Evolutionary conservation across 768 basidiomycete species (phyloP), one percentile per base, ranked within the genome.

Genomic region (Leccinum longicurvipes): DNA sequence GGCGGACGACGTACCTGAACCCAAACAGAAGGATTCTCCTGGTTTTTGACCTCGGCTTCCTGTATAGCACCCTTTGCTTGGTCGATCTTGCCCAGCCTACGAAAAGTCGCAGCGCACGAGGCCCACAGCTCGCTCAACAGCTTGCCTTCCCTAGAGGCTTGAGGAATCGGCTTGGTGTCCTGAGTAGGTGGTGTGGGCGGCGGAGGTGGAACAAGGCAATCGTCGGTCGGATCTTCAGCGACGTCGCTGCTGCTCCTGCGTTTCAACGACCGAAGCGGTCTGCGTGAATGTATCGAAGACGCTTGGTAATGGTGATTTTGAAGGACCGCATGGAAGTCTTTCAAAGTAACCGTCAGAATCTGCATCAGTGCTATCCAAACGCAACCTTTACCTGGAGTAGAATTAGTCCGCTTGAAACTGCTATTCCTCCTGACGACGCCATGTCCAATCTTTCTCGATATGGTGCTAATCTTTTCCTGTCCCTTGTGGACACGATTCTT

Each of bases 41-140:
- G 87, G 67, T 96, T 92, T 60, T 83, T 79, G 4, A 88, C 85
- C 68, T 99, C 96, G 0, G 96, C 97, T 72, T 99, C 96, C 67
- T 93, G 92, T 45, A 98, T 93, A 2, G 96, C 87, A 11, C 85
- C 95, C 50, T 85, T 84, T 1, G 91, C 86, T 63, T 98, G 92
- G 56, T 97, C 95, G 52, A 91, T 81, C 74, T 93, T 93, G 11
- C 91, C 91, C 53, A 89, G 74, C 56, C 97, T 76, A 46, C 97
- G 79, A 75, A 98, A 98, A 0, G 92, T 97, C 15, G 97, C 93
- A 1, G 96, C 92, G 7, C 88, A 90, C 81, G 93, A 91, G 6
- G 97, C 73, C 97, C 97, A 99, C 7, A 98, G 73, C 62, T 93
- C 85, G 55, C 87, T 90, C 56, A 97, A 74, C 27, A 97, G 72